A percentile compares a stretch with the other conserved stretches of the same genome.
Evolutionary conservation across 2,329 filamentous ascomycete genomes (phyloP).

Genomic region (Hypoxylon sp.): DNA sequence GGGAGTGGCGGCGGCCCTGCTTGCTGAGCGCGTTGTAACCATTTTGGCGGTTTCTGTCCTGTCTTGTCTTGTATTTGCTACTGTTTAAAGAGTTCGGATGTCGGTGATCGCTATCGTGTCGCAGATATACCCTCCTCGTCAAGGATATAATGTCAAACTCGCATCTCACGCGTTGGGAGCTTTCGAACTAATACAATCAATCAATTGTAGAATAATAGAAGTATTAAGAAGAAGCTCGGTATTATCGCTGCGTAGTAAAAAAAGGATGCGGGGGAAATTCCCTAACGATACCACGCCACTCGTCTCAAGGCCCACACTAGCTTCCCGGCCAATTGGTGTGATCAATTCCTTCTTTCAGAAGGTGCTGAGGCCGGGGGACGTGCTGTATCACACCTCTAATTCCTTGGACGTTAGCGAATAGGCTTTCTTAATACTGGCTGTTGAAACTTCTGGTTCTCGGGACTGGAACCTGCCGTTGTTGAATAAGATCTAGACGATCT

Average conservation of each 20-base stretch:
- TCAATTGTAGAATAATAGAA: too few relatives aligned
- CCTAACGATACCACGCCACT: conserved; percentile 15
- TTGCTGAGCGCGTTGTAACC: conserved; percentile 45
- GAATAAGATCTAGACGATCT: too few relatives aligned
- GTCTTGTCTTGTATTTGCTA: background rate
- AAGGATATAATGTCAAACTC: background rate
- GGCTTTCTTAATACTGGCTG: too few relatives aligned
- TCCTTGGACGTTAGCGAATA: too few relatives aligned
- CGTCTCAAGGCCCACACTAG: conserved; percentile 15
- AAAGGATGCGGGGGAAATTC: conserved; percentile 26
- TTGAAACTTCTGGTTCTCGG: too few relatives aligned
- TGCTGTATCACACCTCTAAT: too few relatives aligned
- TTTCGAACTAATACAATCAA: too few relatives aligned
- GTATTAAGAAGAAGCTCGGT: too few relatives aligned
- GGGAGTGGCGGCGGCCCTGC: conserved; percentile 26
- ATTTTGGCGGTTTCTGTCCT: conserved; percentile 31
- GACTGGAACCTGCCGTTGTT: too few relatives aligned
- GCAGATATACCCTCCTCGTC: background rate
- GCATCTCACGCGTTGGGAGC: conserved; percentile 6
- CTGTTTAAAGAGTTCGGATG: conserved; percentile 1
- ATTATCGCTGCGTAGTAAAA: background rate
- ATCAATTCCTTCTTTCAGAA: conserved; percentile 25
- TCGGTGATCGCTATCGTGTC: background rate
- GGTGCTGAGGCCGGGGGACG: conserved; percentile 23
- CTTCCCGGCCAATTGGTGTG: conserved; percentile 11